Evolutionary conservation across 2,329 filamentous ascomycete genomes (phyloP), one percentile per base, ranked within the genome.

Genomic region (Hypoxylon sp.): DNA sequence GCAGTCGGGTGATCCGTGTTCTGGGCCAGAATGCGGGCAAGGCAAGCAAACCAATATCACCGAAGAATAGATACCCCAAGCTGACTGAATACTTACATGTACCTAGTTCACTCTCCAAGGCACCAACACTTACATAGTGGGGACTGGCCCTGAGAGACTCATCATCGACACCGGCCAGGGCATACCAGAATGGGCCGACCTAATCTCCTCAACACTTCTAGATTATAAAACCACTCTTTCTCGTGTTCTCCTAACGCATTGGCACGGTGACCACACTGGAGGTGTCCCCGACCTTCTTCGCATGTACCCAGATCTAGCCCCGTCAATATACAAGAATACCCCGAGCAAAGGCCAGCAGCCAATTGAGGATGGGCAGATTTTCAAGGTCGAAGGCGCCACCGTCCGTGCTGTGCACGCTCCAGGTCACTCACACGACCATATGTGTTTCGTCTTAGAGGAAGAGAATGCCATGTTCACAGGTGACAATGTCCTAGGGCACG

Each of bases 401-500:
- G 19, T 71, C 2, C 71, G 74, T 31, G 76, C 75, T 33, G 73
- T 77, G 57, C 79, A 84, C 71, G 81, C 82, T 3, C 85, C 84
- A 0, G 86, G 94, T 0, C 94, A 97, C 78, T 91, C 94, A 0
- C 82, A 83, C 3, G 94, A 97, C 76, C 94, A 97, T 79, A 91
- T 94, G 85, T 88, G 88, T 31, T 90, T 97, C 71, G 78, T 94
- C 2, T 80, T 97, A 3, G 87, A 90, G 52, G 92, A 96, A 86
- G 85, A 96, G 73, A 85, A 92, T 73, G 91, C 92, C 39, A 89
- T 97, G 83, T 94, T 97, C 78, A 96, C 93, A 0, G 94, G 91
- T 2, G 94, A 97, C 79, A 96, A 94, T 77, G 90, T 97, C 0
- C 85, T 97, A 0, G 94, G 94, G 0, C 92, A 96, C 68, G 94